Evolutionary conservation across 495 filamentous ascomycete species (phyloP).

Genomic region (Aspergillus biplanus): DNA sequence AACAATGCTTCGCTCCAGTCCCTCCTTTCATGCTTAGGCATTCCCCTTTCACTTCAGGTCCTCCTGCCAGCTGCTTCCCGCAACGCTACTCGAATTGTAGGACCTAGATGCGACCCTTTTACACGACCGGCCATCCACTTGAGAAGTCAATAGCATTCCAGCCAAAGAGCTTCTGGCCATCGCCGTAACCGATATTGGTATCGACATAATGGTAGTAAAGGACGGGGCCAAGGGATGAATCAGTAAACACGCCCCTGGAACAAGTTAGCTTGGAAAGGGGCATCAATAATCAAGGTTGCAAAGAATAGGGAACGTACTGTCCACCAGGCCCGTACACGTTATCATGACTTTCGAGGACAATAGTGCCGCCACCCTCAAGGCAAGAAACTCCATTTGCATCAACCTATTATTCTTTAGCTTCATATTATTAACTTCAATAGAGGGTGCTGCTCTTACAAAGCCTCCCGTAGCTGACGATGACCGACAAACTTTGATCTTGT

Average conservation of each 20-base stretch:
- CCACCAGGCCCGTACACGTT: slow-evolving; percentile 76
- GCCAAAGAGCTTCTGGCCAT: slow-evolving; percentile 68
- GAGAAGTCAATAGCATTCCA: slow-evolving; percentile 69
- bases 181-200: slow-evolving; percentile 64
- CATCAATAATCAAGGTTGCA: background rate
- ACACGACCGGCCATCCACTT: slow-evolving; percentile 67
- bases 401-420: slow-evolving; percentile 31
- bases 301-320: slow-evolving; percentile 42
- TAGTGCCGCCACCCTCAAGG: slow-evolving; percentile 63
- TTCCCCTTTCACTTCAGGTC: background rate
- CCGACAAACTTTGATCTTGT: slow-evolving; percentile 71
- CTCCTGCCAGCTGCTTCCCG: too few relatives aligned
- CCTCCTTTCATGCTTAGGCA: background rate
- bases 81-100: too few relatives aligned
- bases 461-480: slow-evolving; percentile 56
- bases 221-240: slow-evolving; percentile 52
- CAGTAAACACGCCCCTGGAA: slow-evolving; percentile 50
- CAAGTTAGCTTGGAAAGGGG: slow-evolving; percentile 16
- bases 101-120: background rate
- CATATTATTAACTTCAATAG: background rate
- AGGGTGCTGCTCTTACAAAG: slow-evolving; percentile 48
- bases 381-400: slow-evolving; percentile 63
- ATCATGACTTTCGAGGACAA: slow-evolving; percentile 64
- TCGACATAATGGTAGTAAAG: slow-evolving; percentile 77
- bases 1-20: background rate